Conservation (phyloP, 176 grass and related monocot genomes). For the Lolium multiflorum region DNA sequence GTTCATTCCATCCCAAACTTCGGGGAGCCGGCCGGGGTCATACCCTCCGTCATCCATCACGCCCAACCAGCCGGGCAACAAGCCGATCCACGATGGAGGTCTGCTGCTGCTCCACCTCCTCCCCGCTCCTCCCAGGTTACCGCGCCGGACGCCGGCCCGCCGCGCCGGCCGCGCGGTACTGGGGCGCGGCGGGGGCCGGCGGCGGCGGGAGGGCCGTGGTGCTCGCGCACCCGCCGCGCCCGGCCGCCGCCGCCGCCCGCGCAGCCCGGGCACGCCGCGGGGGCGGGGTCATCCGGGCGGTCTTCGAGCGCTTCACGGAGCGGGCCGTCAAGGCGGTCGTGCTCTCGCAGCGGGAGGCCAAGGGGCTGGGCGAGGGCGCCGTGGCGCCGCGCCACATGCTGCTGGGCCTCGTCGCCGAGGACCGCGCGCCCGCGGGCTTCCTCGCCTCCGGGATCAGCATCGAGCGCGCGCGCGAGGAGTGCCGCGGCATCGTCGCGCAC, state of each 20-base stretch:
- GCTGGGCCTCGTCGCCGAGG: constrained; percentile 89
- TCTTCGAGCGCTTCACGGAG: constrained; percentile 93
- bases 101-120: constrained; percentile 57
- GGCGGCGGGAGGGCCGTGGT: constrained; percentile 30
- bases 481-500: constrained; percentile 50
- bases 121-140: not conserved
- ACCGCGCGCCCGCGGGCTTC: constrained; percentile 61
- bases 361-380: constrained; percentile 61
- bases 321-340: constrained; percentile 76
- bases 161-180: constrained; percentile 12
- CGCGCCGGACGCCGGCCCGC: constrained; percentile 11
- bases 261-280: not conserved
- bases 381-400: constrained; percentile 87
- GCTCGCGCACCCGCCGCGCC: constrained; percentile 42
- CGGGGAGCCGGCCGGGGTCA: not conserved
- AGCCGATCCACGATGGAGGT: constrained; percentile 46
- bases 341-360: constrained; percentile 83
- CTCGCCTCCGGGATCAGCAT: constrained; percentile 80
- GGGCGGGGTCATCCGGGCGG: constrained; percentile 45
- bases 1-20: not conserved
- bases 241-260: not conserved
- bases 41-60: not conserved
- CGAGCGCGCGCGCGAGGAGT: constrained; percentile 75
- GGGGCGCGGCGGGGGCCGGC: constrained; percentile 33
- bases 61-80: not conserved